Evolutionary conservation across 2,329 filamentous ascomycete species (phyloP).

Genomic region (Neocatenulostroma microsporum): DNA sequence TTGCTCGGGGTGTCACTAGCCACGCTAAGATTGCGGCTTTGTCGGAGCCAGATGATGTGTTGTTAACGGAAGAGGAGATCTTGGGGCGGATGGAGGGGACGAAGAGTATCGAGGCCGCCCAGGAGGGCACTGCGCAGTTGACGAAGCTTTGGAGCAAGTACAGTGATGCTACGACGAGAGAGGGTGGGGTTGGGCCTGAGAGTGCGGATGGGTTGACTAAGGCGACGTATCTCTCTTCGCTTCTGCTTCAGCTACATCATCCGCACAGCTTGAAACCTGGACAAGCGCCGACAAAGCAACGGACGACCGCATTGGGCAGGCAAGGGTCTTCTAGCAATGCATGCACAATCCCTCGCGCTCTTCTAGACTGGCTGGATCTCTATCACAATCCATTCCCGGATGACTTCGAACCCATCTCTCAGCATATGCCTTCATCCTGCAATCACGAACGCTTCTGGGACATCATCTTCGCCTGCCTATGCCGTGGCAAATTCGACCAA

Average conservation of each 20-base stretch:
- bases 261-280: conserved; percentile 37
- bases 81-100: conserved; percentile 39
- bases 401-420: conserved; percentile 58
- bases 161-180: conserved; percentile 19
- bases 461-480: conserved; percentile 61
- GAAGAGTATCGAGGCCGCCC: conserved; percentile 21
- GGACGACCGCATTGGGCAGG: conserved; percentile 5
- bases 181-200: conserved; percentile 28
- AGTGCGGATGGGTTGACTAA: conserved; percentile 59
- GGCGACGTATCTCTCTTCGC: conserved; percentile 67
- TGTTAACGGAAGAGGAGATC: conserved; percentile 67
- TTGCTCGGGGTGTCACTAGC: conserved; percentile 63
- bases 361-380: conserved; percentile 74
- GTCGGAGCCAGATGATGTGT: conserved; percentile 61
- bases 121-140: conserved; percentile 22
- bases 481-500: conserved; percentile 65
- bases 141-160: conserved; percentile 23
- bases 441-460: conserved; percentile 79
- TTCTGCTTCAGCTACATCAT: conserved; percentile 74
- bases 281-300: conserved; percentile 3
- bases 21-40: conserved; percentile 49
- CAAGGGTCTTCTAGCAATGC: neutral
- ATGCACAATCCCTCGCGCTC: conserved; percentile 60
- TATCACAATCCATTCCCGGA: conserved; percentile 65
- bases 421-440: conserved; percentile 62